Percentiles rank a stretch among this genome's conserved stretches.
These are phyloP conservation scores for Apiospora phragmitis DNA, from an alignment of 2,329 filamentous ascomycete species.

Conservation along the genomic window DNA sequence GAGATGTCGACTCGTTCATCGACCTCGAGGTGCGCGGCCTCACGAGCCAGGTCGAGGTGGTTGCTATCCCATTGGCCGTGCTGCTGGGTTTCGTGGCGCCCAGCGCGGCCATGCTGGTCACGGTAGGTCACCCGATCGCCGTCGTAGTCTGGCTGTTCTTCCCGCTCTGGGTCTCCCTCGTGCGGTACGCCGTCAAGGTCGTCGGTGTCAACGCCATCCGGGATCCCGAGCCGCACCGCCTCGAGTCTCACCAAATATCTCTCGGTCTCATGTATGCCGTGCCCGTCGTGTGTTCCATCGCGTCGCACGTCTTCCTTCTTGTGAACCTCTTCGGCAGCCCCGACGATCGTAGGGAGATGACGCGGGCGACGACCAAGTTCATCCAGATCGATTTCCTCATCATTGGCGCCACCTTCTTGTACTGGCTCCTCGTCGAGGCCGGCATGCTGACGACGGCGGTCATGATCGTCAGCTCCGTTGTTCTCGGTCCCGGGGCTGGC, in stretches of 20 bases:
- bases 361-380: constrained; percentile 45
- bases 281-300: constrained; percentile 43
- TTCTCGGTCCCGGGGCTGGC: constrained; percentile 39
- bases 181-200: constrained; percentile 38
- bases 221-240: constrained; percentile 37
- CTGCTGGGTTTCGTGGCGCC: constrained; percentile 49
- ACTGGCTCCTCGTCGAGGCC: constrained; percentile 54
- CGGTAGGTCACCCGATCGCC: constrained; percentile 33
- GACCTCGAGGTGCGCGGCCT: constrained; percentile 39
- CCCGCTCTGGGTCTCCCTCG: constrained; percentile 47
- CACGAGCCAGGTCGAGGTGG: constrained; percentile 48
- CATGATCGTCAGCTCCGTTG: constrained; percentile 26
- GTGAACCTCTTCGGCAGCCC: constrained; percentile 35
- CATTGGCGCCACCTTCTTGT: constrained; percentile 48
- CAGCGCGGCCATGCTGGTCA: constrained; percentile 46
- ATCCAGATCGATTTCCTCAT: constrained; percentile 49
- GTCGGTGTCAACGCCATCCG: constrained; percentile 24
- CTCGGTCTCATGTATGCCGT: constrained; percentile 45
- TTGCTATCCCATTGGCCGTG: constrained; percentile 55
- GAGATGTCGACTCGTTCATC: constrained; percentile 29
- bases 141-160: constrained; percentile 53
- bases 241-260: constrained; percentile 42
- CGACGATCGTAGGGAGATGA: constrained; percentile 52
- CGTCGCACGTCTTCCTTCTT: constrained; percentile 43
- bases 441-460: constrained; percentile 39